Percentiles rank a stretch among this genome's conserved stretches.
phyloP scores from a whole-genome alignment of 1,284 basidiomycete genomes.

The Papiliotrema fonsecae region DNA sequence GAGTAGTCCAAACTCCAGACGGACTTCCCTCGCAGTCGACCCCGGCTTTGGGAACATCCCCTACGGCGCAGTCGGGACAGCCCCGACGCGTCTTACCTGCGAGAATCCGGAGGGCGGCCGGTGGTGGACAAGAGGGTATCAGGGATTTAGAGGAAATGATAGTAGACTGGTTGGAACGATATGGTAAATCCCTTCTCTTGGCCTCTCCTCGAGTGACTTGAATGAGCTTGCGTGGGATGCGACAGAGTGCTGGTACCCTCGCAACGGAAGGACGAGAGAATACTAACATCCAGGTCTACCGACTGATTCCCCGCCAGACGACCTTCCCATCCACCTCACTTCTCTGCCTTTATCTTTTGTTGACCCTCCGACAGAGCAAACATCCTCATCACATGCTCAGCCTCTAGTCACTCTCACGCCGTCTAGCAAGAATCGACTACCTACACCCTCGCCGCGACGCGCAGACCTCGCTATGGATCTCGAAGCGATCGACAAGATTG shows the following conservation, averaged over 20 bases:
- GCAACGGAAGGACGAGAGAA: too few species aligned
- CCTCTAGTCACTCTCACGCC: constrained; percentile 19
- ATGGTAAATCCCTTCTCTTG: constrained; percentile 56
- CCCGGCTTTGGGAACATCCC: too few species aligned
- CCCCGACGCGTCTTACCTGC: constrained; percentile 62
- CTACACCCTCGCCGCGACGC: not conserved
- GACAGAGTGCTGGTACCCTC: too few species aligned
- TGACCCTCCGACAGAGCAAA: constrained; percentile 12
- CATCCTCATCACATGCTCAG: constrained; percentile 4
- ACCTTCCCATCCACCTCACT: constrained; percentile 63
- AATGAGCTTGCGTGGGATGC: too few species aligned
- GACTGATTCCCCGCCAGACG: constrained; percentile 62
- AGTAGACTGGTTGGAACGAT: constrained; percentile 70
- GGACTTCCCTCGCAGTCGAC: too few species aligned
- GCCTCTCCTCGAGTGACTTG: too few species aligned
- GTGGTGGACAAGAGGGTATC: constrained; percentile 53
- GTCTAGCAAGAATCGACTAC: not conserved
- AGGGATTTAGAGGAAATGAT: constrained; percentile 75
- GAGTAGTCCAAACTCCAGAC: too few species aligned
- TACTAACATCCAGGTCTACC: constrained; percentile 56
- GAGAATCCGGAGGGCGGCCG: constrained; percentile 69
- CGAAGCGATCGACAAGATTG: constrained; percentile 24
- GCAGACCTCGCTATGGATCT: not conserved
- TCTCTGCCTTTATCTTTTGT: constrained; percentile 48
- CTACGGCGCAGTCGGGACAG: too few species aligned